phyloP scores from a whole-genome alignment of 208 protist genomes.

The Cochliopodium minus region DNA sequence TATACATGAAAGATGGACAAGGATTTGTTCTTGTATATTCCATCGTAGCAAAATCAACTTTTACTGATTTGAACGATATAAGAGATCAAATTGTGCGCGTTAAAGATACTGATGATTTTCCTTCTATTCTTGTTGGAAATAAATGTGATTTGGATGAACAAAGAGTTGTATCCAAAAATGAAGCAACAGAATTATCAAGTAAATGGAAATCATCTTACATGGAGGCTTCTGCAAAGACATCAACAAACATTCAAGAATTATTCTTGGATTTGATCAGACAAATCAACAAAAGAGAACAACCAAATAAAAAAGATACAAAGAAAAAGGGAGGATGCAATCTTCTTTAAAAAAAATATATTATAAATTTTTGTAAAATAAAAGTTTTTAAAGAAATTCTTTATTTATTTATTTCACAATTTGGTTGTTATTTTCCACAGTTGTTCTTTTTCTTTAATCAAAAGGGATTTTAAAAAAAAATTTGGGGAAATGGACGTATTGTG shows the following conservation, averaged over 20 bases:
- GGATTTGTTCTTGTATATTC: constrained; percentile 44
- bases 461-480: too few relatives aligned
- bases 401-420: too few relatives aligned
- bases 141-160: constrained; percentile 44
- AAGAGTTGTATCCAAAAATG: constrained; percentile 29
- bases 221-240: constrained; percentile 32
- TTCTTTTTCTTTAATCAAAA: too few relatives aligned
- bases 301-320: neutral
- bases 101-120: constrained; percentile 31
- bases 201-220: constrained; percentile 29
- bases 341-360: too few relatives aligned
- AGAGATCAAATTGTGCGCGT: constrained; percentile 30
- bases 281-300: neutral
- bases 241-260: constrained; percentile 27
- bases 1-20: constrained; percentile 29
- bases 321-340: too few relatives aligned
- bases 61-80: constrained; percentile 29
- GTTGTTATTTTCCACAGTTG: too few relatives aligned
- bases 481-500: too few relatives aligned
- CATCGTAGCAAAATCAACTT: constrained; percentile 22
- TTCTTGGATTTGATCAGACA: constrained; percentile 31
- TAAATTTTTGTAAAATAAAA: too few relatives aligned
- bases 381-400: too few relatives aligned
- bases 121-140: constrained; percentile 44
- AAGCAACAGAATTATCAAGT: constrained; percentile 31